Evolutionary conservation across 169 alveolate species (phyloP).

Genomic region (Perkinsus olseni): DNA sequence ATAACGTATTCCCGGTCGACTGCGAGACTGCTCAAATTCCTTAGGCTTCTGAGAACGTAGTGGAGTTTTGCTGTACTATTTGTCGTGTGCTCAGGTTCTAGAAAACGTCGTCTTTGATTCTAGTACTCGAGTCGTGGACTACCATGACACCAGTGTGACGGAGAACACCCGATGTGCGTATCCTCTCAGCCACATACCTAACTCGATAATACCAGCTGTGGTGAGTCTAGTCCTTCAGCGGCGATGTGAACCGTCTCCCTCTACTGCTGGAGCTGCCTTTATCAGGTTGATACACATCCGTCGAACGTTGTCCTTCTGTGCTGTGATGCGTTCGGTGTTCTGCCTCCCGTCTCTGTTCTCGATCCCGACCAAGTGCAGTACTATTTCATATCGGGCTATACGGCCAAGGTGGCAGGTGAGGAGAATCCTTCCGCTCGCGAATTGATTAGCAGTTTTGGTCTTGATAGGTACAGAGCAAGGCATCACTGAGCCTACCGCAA

Average conservation of each 20-base stretch:
- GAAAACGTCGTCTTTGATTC: slow-evolving; percentile 73
- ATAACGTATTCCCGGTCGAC: too few relatives aligned
- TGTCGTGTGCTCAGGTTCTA: too few relatives aligned
- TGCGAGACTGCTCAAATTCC: too few relatives aligned
- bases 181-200: slow-evolving; percentile 74
- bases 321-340: slow-evolving; percentile 93
- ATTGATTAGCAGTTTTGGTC: background rate
- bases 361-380: slow-evolving; percentile 81
- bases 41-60: too few relatives aligned
- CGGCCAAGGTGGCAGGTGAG: slow-evolving; percentile 77
- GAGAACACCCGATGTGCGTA: slow-evolving; percentile 82
- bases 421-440: background rate
- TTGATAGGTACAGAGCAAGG: slow-evolving; percentile 86
- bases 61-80: too few relatives aligned
- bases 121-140: slow-evolving; percentile 65
- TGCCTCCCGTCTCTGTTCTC: slow-evolving; percentile 85
- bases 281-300: slow-evolving; percentile 69
- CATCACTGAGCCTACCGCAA: slow-evolving; percentile 78
- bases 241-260: too few relatives aligned
- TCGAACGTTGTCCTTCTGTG: slow-evolving; percentile 73
- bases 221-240: background rate
- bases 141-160: slow-evolving; percentile 60
- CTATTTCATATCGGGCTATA: slow-evolving; percentile 90
- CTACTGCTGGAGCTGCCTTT: too few relatives aligned
- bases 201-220: slow-evolving; percentile 73